Evolutionary conservation across 2,329 filamentous ascomycete genomes (phyloP).

Genomic region (Sclerotinia spermophila): DNA sequence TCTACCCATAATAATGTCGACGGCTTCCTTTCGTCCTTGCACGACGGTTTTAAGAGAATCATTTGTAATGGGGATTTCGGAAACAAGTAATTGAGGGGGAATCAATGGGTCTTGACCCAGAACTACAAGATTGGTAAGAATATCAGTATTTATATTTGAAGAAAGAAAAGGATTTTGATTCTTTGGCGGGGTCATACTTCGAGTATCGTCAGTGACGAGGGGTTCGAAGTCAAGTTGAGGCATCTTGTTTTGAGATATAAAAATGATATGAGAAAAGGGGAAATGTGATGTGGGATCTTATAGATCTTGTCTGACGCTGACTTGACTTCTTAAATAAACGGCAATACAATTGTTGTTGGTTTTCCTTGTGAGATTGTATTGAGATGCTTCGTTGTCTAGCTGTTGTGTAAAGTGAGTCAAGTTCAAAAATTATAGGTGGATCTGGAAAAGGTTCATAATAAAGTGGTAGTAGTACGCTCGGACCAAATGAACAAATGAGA

Average conservation of each 20-base stretch:
- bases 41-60: slow-evolving; percentile 64
- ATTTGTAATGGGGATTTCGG: slow-evolving; percentile 72
- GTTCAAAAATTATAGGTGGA: slow-evolving; percentile 15
- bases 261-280: background rate
- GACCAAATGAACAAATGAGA: background rate
- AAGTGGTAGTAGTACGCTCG: background rate
- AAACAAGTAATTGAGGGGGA: slow-evolving; percentile 78
- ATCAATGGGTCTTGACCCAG: slow-evolving; percentile 92
- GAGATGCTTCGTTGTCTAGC: slow-evolving; percentile 13
- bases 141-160: slow-evolving; percentile 23
- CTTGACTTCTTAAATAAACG: background rate
- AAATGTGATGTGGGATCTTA: background rate
- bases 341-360: background rate
- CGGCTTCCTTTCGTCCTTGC: slow-evolving; percentile 62
- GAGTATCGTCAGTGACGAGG: slow-evolving; percentile 48
- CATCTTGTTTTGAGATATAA: slow-evolving; percentile 27
- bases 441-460: slow-evolving; percentile 6
- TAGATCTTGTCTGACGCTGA: background rate
- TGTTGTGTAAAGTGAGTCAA: slow-evolving; percentile 19
- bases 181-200: slow-evolving; percentile 41
- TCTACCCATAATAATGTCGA: slow-evolving; percentile 37
- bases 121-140: slow-evolving; percentile 51
- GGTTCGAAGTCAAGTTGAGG: slow-evolving; percentile 32
- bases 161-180: slow-evolving; percentile 3
- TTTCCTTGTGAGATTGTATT: background rate